Conservation (phyloP, 345 rosid genomes). For the Bruguiera parviflora region DNA sequence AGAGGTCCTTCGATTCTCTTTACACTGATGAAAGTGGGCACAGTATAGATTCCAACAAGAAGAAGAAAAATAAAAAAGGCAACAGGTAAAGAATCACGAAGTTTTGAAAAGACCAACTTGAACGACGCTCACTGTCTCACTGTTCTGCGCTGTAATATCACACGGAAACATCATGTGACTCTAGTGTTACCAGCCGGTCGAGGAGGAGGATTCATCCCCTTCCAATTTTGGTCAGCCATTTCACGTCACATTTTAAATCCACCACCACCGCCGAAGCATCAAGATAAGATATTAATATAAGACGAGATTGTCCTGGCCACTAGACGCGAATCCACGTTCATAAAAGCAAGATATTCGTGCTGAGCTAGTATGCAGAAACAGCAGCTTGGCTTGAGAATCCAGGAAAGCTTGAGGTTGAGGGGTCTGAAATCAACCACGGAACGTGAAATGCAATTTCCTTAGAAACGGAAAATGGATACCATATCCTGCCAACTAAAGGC, state of each 20-base stretch:
- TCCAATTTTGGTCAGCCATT: conserved; percentile 7
- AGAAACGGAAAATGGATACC: background rate
- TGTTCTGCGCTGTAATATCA: background rate
- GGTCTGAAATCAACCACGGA: conserved; percentile 6
- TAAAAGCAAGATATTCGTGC: conserved; percentile 11
- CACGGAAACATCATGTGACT: no score
- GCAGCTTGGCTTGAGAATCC: conserved; percentile 11
- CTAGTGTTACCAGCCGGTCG: background rate
- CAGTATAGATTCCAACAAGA: conserved; percentile 40
- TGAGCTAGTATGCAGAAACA: background rate
- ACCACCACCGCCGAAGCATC: background rate
- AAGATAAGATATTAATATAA: background rate
- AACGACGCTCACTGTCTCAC: background rate
- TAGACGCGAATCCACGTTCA: background rate
- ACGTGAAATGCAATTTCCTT: conserved; percentile 7
- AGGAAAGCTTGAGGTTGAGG: conserved; percentile 18
- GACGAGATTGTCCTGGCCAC: background rate
- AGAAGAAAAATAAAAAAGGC: background rate
- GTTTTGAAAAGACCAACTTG: background rate
- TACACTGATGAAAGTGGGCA: conserved; percentile 31
- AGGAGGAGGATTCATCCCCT: background rate
- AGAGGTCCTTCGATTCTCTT: conserved; percentile 22
- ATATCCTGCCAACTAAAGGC: background rate
- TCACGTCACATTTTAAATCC: background rate
- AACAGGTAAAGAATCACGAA: conserved; percentile 12